These are phyloP conservation scores for Lablab purpureus DNA, from an alignment of 306 rosid species.

Conservation along the genomic window DNA sequence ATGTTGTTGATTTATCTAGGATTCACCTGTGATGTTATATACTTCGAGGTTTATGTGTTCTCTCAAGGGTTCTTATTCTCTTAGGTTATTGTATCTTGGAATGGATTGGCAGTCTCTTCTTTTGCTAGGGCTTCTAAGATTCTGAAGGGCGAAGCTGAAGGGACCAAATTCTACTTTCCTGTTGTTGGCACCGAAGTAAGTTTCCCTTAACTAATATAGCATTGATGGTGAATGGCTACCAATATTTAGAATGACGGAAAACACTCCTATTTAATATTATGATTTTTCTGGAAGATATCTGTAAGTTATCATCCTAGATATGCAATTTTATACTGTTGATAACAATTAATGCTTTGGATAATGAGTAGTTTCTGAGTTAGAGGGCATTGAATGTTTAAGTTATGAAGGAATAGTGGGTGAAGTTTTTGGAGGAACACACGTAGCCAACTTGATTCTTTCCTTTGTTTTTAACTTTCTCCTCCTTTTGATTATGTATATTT, in stretches of 20 bases:
- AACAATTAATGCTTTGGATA: conserved; percentile 33
- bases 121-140: conserved; percentile 94
- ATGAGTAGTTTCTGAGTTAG: conserved; percentile 32
- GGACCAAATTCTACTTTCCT: conserved; percentile 78
- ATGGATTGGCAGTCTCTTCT: conserved; percentile 88
- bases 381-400: conserved; percentile 20
- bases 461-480: conserved; percentile 37
- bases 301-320: background rate
- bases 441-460: conserved; percentile 33
- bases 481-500: conserved; percentile 34
- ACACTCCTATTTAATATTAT: conserved; percentile 3
- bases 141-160: conserved; percentile 68
- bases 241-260: conserved; percentile 16
- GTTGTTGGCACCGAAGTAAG: conserved; percentile 84
- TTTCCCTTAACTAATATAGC: conserved; percentile 34
- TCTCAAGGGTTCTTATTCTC: conserved; percentile 48
- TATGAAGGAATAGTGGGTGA: conserved; percentile 23
- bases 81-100: conserved; percentile 97
- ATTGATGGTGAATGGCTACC: conserved; percentile 25
- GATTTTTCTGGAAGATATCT: conserved; percentile 33
- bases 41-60: conserved; percentile 21
- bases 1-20: conserved; percentile 23
- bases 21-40: conserved; percentile 3
- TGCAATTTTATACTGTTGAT: conserved; percentile 32
- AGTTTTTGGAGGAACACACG: conserved; percentile 43